Evolutionary conservation across 1,139 yeast species (phyloP), one percentile per base, ranked within the genome.

Genomic region (Debaryomyces robertsiae): DNA sequence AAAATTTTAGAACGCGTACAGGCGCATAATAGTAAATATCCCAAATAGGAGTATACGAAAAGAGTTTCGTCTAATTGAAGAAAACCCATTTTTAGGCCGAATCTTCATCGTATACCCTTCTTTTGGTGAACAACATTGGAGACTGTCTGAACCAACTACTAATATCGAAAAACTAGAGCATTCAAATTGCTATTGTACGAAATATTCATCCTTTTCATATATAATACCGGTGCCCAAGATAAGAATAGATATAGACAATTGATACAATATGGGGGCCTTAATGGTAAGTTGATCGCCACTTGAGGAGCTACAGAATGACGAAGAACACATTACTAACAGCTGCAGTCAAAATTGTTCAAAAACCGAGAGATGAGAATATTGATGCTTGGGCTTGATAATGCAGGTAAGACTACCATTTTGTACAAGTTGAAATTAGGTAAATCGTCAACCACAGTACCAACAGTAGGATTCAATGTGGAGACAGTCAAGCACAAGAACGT

Each of bases 401-500:
- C 96, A 3, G 96, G 96, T 38, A 89, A 89, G 63, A 89, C 96
- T 10, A 87, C 85, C 27, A 82, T 84, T 45, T 71, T 84, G 42
- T 84, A 83, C 66, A 82, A 84, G 60, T 68, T 85, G 52, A 84
- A 86, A 60, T 69, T 84, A 44, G 89, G 89, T 41, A 84, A 83
- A 58, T 77, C 87, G 36, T 81, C 84, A 47, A 81, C 86, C 38
- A 87, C 96, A 1, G 95, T 88, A 5, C 97, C 96, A 18, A 91
- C 96, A 0, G 96, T 90, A 19, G 97, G 96, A 2, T 91, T 88
- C 68, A 90, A 90, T 63, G 96, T 90, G 43, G 97, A 91, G 64
- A 88, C 96, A 6, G 90, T 91, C 52, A 82, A 86, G 46, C 91
- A 85, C 63, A 87, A 85, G 62, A 88, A 88, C 61, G 83, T 90